These are phyloP conservation scores for Candida glucosophila DNA, from an alignment of 1,139 yeast species.

Conservation along the genomic window DNA sequence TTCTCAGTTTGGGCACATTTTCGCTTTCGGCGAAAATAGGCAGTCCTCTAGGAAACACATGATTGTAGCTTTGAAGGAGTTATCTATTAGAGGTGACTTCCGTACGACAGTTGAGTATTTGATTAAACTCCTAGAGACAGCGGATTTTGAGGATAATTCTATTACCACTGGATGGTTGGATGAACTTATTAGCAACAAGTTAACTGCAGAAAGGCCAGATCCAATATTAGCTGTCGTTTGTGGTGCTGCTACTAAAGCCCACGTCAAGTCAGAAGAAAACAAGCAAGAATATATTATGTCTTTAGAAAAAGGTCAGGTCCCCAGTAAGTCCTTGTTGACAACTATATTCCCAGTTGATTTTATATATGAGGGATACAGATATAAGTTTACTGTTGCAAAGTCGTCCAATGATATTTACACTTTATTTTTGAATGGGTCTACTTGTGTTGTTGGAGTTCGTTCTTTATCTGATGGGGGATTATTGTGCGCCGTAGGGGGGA, in stretches of 20 bases:
- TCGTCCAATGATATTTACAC: slow-evolving; percentile 81
- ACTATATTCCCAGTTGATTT: slow-evolving; percentile 90
- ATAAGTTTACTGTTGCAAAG: slow-evolving; percentile 91
- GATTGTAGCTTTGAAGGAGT: slow-evolving; percentile 96
- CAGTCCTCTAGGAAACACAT: slow-evolving; percentile 96
- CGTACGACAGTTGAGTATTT: slow-evolving; percentile 95
- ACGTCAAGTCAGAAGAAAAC: slow-evolving; percentile 67
- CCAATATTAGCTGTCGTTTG: slow-evolving; percentile 83
- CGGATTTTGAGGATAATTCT: slow-evolving; percentile 91
- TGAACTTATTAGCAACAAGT: slow-evolving; percentile 83
- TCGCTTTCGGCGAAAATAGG: slow-evolving; percentile 97
- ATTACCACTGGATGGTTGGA: slow-evolving; percentile 99
- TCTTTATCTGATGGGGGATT: slow-evolving; percentile 91
- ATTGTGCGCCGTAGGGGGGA: slow-evolving; percentile 80
- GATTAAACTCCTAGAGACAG: slow-evolving; percentile 89
- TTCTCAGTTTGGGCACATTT: slow-evolving; percentile 97
- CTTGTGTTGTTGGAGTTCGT: slow-evolving; percentile 80
- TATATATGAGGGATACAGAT: slow-evolving; percentile 88
- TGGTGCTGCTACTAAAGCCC: slow-evolving; percentile 96
- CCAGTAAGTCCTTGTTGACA: slow-evolving; percentile 67
- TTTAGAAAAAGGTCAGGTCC: slow-evolving; percentile 93
- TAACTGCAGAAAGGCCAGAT: slow-evolving; percentile 97
- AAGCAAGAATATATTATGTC: slow-evolving; percentile 60
- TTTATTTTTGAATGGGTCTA: slow-evolving; percentile 86
- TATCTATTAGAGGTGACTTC: slow-evolving; percentile 96